Percentiles rank a stretch among this genome's conserved stretches.
These are phyloP conservation scores for Globisporangium irregulare DNA, from an alignment of 352 stramenopile species.

Conservation along the genomic window DNA sequence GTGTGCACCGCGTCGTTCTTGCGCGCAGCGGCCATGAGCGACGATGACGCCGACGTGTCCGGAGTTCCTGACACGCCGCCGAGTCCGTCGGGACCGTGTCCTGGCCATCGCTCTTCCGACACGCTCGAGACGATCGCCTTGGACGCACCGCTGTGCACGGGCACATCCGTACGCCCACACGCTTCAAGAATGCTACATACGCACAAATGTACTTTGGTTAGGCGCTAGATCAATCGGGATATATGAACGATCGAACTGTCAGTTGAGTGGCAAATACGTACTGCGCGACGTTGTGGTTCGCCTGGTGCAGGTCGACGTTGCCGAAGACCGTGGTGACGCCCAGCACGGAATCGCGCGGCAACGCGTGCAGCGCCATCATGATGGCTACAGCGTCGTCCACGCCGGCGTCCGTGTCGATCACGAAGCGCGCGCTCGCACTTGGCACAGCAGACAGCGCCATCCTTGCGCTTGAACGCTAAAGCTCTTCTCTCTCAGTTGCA, in stretches of 20 bases:
- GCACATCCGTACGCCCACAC: conserved; percentile 42
- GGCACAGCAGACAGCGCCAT: neutral
- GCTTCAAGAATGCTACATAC: conserved; percentile 58
- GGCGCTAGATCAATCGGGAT: neutral
- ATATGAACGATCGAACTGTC: neutral
- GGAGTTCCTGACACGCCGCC: conserved; percentile 40
- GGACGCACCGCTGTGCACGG: conserved; percentile 61
- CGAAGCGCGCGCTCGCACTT: conserved; percentile 30
- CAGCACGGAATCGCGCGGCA: conserved; percentile 52
- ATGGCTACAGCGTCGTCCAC: conserved; percentile 79
- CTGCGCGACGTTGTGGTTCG: conserved; percentile 80
- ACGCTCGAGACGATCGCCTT: conserved; percentile 66
- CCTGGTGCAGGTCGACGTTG: conserved; percentile 79
- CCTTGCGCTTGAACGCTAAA: neutral
- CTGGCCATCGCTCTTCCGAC: conserved; percentile 60
- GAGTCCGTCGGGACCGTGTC: conserved; percentile 71
- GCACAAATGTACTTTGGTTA: neutral
- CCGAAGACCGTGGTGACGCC: conserved; percentile 81
- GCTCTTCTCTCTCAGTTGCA: no score
- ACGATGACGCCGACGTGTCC: neutral
- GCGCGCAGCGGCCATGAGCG: conserved; percentile 28
- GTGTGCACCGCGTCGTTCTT: conserved; percentile 68
- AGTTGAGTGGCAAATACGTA: conserved; percentile 21
- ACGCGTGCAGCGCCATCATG: conserved; percentile 64
- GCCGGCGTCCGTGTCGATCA: conserved; percentile 80